Evolutionary conservation across 108 stramenopile genomes (phyloP).

Genomic region (Pseudonitzschia multistriata): DNA sequence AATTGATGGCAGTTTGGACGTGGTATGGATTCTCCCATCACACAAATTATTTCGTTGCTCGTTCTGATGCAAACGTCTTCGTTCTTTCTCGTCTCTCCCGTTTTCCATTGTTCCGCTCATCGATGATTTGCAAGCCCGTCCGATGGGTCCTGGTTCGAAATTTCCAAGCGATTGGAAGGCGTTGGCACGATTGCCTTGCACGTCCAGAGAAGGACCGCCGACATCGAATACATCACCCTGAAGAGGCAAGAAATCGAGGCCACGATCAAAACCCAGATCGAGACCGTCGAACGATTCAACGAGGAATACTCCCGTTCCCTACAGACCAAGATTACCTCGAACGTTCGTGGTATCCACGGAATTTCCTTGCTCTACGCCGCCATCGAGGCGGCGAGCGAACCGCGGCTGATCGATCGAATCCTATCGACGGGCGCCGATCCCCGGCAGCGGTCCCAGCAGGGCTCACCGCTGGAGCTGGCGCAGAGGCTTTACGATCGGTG

Average conservation of each 20-base stretch:
- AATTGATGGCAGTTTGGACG: neutral
- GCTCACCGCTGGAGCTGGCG: constrained; percentile 3
- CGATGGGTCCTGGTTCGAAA: neutral
- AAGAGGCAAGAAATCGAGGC: constrained; percentile 9
- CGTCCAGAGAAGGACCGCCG: neutral
- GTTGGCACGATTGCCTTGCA: constrained; percentile 3
- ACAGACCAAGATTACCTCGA: neutral
- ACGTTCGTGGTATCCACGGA: neutral
- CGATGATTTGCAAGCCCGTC: neutral
- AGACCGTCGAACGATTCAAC: constrained; percentile 19
- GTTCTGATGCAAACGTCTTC: neutral
- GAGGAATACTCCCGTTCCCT: neutral
- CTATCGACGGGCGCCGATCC: constrained; percentile 1
- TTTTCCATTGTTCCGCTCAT: neutral
- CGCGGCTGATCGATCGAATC: neutral
- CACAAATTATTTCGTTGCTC: neutral
- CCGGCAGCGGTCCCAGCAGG: neutral
- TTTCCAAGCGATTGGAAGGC: neutral
- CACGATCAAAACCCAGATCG: constrained; percentile 8
- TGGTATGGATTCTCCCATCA: neutral
- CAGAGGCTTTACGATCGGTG: neutral
- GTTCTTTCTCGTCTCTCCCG: neutral
- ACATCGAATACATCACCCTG: neutral
- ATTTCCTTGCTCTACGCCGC: constrained; percentile 13
- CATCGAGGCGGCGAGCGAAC: neutral